Base-by-base conservation (phyloP, 371 early-diverging fungal species). In the Rhizopus microsporus region DNA sequence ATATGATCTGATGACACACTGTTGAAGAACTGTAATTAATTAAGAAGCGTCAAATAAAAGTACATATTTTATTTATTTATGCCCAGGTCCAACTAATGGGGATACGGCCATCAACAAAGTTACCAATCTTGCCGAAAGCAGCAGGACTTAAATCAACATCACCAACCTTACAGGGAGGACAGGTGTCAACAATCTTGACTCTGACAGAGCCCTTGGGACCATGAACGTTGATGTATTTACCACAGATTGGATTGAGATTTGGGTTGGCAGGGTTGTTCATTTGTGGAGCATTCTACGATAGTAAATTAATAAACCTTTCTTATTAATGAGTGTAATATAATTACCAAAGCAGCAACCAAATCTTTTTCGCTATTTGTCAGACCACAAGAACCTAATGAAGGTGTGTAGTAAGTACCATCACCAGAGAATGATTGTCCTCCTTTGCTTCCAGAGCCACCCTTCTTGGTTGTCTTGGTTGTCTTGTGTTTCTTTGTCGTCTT, bases 91-190 rank as follows among this genome's bases (percentile, higher is more conserved):
- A 84, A 8, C 64, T 55, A 33, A 82, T 79, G 1, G 51, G 43
- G n/a, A 85, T 66, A 33, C 82, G 65, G 8, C 85, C 85, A n/a
- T 51, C 59, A 12, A 32, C 56, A 7, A 66, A 47, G 8, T 72
- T 56, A 37, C 72, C 82, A 60, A 85, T 78, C 47, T 74, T 39
- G 0, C 39, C 61, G 42, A 85, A 85, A 7, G 84, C 84, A n/a
- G 74, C 68, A 10, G 80, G 81, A 15, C 67, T 68, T 33, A 85
- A 69, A 46, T 85, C 86, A 29, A 85, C 35, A 45, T 62, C 59
- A 17, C 68, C 72, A 3, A 17, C 39, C 2, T 17, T 51, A 45
- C 72, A 72, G 15, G 59, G 59, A n/a, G 68, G 68, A 35, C 72
- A 72, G 4, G 62, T 73, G 16, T 83, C 86, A 9, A 69, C 69